Base-by-base conservation (phyloP, 2,329 filamentous ascomycete genomes). In the Sporothrix euskadiensis region DNA sequence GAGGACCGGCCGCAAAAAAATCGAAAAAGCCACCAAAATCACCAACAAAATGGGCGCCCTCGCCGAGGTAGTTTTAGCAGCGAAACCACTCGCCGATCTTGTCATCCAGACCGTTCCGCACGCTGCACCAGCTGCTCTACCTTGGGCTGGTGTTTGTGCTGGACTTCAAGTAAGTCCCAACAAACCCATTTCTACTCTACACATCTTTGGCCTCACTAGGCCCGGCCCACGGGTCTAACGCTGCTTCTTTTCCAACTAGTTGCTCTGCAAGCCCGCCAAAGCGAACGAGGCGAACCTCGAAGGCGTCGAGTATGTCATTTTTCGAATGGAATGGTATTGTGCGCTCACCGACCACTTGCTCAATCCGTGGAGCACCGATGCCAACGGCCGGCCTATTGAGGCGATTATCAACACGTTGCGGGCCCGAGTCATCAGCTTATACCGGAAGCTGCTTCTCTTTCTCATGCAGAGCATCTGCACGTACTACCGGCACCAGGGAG, bases 381-480 rank as follows among this genome's bases (percentile, higher is more conserved):
- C 52, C 47, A 66, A 52, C 26, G 59, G 32, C 4, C 39, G 71
- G 0, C n/a, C 73, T 49, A 74, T 68, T 9, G 6, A 72, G 22
- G 71, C 70, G 26, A 22, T 80, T 26, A 74, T 73, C 69, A 19
- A 2, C 49, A 54, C 79, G 56, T 70, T 80, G 26, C 73, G 81
- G 61, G 72, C 76, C 8, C 71, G 66, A 7, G 76, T 84, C n/a
- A 70, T 80, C 39, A 56, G 79, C 39, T 80, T 84, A 32, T 84
- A 84, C 75, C 77, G 80, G 72, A 78, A 76, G 71, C 78, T 85
- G 39, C 79, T 84, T n/a, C 49, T 76, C 2, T 84, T 83, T 75
- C 79, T 82, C 75, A 83, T 84, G 72, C 83, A 81, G 76, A 84
- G 81, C 72, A 76, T 83, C 59, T 81, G 77, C 71, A 79, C 77